phyloP scores from a whole-genome alignment of 2,329 filamentous ascomycete species.

The Dactylella cylindrospora region DNA sequence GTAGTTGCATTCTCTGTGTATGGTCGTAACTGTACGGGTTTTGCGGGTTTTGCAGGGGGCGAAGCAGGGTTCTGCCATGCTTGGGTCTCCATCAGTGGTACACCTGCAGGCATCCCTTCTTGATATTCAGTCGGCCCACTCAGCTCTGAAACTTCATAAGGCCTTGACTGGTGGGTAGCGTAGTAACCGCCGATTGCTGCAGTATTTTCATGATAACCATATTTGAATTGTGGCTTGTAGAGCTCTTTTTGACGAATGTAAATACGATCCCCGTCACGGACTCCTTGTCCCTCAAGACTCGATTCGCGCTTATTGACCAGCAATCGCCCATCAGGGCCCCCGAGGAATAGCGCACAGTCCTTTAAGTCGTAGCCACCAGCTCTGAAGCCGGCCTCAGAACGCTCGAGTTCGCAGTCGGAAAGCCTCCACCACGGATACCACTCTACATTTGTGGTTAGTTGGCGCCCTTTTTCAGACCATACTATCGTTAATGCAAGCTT shows the following conservation, averaged over 20 bases:
- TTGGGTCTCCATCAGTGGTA: neutral
- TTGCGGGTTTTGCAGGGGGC: neutral
- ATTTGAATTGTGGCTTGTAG: neutral
- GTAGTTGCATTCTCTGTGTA: too few relatives aligned
- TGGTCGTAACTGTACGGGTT: too few relatives aligned
- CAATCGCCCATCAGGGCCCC: neutral
- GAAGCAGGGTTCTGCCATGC: neutral
- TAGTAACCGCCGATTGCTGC: neutral
- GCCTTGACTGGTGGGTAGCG: neutral
- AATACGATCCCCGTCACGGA: neutral
- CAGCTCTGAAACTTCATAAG: too few relatives aligned
- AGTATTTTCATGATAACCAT: neutral
- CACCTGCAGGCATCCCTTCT: neutral
- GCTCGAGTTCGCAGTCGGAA: neutral
- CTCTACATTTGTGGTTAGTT: neutral
- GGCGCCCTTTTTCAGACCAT: neutral
- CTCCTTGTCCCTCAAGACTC: neutral
- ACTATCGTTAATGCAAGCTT: neutral
- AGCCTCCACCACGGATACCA: conserved; percentile 4
- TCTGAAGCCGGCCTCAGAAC: neutral
- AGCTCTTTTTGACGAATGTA: neutral
- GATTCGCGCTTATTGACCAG: too few relatives aligned
- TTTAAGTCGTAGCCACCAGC: neutral
- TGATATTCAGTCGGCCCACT: neutral
- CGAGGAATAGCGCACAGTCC: neutral